These are phyloP conservation scores for Flueggea neowawraea DNA, from an alignment of 441 rosid species.

Conservation along the genomic window DNA sequence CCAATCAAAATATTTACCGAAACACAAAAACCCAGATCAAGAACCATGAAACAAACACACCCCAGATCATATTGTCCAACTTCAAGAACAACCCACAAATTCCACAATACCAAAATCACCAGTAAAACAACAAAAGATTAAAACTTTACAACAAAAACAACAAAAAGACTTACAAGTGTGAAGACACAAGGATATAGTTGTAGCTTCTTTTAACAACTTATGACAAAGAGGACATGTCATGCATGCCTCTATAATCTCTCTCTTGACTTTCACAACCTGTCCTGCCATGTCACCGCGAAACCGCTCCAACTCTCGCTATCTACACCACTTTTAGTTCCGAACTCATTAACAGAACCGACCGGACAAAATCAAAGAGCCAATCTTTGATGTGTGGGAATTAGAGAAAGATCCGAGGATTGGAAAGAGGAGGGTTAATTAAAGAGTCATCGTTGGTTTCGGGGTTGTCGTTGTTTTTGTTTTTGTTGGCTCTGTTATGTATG, in stretches of 20 bases:
- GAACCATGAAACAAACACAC: slow-evolving; percentile 14
- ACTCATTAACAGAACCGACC: too few species aligned
- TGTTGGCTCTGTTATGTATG: slow-evolving; percentile 14
- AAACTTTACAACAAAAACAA: too few species aligned
- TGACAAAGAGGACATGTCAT: slow-evolving; percentile 54
- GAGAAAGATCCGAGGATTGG: too few species aligned
- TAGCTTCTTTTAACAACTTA: slow-evolving; percentile 45
- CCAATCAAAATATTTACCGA: slow-evolving; percentile 6
- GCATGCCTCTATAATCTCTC: slow-evolving; percentile 42
- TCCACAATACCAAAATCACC: too few species aligned
- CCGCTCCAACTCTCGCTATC: neutral
- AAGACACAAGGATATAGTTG: slow-evolving; percentile 52
- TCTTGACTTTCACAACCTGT: slow-evolving; percentile 31
- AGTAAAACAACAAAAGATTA: too few species aligned
- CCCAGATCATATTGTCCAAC: slow-evolving; percentile 23
- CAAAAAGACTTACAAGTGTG: slow-evolving; percentile 41
- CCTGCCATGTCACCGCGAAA: neutral
- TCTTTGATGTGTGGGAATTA: too few species aligned
- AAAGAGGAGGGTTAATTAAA: too few species aligned
- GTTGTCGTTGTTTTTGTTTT: neutral
- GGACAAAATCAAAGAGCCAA: too few species aligned
- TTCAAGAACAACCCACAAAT: neutral
- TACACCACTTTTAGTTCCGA: too few species aligned
- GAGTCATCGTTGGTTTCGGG: too few species aligned
- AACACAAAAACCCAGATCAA: slow-evolving; percentile 25